These are phyloP conservation scores for Pestalotiopsis sp. DNA, from an alignment of 2,329 filamentous ascomycete species.

Conservation along the genomic window DNA sequence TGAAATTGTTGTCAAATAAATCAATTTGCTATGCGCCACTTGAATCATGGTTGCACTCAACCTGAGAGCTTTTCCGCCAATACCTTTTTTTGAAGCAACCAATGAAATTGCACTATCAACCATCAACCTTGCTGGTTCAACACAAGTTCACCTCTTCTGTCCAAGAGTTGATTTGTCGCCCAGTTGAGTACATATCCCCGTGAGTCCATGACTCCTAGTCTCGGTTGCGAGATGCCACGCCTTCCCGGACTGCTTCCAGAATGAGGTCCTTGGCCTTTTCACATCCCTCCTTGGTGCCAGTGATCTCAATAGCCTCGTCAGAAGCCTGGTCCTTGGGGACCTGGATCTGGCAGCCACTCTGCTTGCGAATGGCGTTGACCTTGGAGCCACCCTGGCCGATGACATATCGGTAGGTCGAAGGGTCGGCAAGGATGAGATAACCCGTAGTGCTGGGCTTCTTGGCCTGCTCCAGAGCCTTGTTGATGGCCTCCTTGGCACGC, in stretches of 20 bases:
- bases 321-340: conserved; percentile 78
- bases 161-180: conserved; percentile 1
- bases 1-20: background rate
- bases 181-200: background rate
- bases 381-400: conserved; percentile 87
- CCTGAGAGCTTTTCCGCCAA: background rate
- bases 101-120: background rate
- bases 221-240: conserved; percentile 31
- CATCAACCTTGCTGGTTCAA: background rate
- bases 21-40: background rate
- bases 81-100: background rate
- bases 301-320: conserved; percentile 86
- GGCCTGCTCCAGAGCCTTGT: conserved; percentile 71
- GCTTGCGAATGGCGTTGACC: conserved; percentile 89
- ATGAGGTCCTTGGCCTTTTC: conserved; percentile 89
- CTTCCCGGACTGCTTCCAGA: conserved; percentile 74
- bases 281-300: conserved; percentile 75
- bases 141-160: conserved; percentile 1
- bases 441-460: conserved; percentile 72
- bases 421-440: conserved; percentile 87
- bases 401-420: conserved; percentile 84
- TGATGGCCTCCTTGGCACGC: conserved; percentile 76
- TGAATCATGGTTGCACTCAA: background rate
- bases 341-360: conserved; percentile 91
- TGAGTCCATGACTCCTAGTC: conserved; percentile 27